phyloP scores from a whole-genome alignment of 2,329 filamentous ascomycete species.

The Alternaria infectoria region DNA sequence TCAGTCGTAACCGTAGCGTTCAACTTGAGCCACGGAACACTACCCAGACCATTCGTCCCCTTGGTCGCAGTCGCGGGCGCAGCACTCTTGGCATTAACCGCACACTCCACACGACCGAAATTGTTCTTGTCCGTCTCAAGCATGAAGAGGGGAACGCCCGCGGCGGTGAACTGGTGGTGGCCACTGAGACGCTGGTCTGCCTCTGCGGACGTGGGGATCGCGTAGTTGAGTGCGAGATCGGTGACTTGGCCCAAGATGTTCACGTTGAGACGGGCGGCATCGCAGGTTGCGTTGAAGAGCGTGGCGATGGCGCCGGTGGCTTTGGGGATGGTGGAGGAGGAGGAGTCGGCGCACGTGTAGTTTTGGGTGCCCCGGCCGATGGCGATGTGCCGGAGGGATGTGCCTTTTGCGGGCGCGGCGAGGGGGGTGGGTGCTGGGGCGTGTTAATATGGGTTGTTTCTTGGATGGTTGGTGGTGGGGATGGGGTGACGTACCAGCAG shows the following conservation, averaged over 20 bases:
- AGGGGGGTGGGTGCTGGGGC: conserved; percentile 62
- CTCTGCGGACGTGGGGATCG: conserved; percentile 54
- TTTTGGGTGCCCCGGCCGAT: conserved; percentile 91
- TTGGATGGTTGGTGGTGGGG: neutral
- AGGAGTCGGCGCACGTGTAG: conserved; percentile 76
- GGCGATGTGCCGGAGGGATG: conserved; percentile 76
- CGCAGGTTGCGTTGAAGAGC: conserved; percentile 87
- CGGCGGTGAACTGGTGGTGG: conserved; percentile 79
- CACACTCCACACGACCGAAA: conserved; percentile 67
- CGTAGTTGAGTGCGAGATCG: conserved; percentile 70
- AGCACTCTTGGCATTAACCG: conserved; percentile 65
- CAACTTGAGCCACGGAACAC: conserved; percentile 83
- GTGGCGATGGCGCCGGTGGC: conserved; percentile 77
- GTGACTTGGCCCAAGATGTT: conserved; percentile 70
- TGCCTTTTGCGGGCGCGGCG: conserved; percentile 64
- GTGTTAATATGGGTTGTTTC: conserved; percentile 23
- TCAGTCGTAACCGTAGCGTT: conserved; percentile 45
- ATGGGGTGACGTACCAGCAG: conserved; percentile 35
- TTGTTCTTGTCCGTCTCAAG: conserved; percentile 63
- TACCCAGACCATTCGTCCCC: conserved; percentile 64
- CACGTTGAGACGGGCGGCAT: conserved; percentile 65
- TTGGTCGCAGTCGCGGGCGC: conserved; percentile 68
- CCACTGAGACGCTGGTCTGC: conserved; percentile 71
- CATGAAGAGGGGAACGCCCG: conserved; percentile 79
- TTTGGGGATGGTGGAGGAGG: conserved; percentile 66